These are phyloP conservation scores for Penicillium coprophilum DNA, from an alignment of 495 filamentous ascomycete genomes.

Conservation along the genomic window DNA sequence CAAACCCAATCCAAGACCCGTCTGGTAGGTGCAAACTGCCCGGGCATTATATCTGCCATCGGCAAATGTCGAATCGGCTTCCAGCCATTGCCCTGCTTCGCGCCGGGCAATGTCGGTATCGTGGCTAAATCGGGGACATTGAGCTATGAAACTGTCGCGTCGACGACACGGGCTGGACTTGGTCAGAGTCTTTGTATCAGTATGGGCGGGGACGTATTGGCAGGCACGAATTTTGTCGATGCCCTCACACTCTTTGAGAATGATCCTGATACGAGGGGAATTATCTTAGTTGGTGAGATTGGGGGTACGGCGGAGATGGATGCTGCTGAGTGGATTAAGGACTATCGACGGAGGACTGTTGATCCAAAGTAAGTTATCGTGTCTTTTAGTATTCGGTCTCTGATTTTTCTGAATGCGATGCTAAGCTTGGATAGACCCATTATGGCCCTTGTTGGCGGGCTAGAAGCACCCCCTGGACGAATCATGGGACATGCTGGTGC, in stretches of 20 bases:
- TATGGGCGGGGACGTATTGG: constrained; percentile 82
- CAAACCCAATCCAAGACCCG: constrained; percentile 77
- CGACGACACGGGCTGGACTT: constrained; percentile 75
- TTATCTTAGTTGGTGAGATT: constrained; percentile 82
- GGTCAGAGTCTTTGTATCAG: constrained; percentile 86
- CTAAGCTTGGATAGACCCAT: constrained; percentile 61
- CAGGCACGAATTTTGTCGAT: constrained; percentile 80
- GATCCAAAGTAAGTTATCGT: constrained; percentile 65
- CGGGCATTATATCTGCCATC: constrained; percentile 82
- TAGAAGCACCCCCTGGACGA: constrained; percentile 62
- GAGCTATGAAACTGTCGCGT: constrained; percentile 85
- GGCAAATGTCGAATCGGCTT: constrained; percentile 85
- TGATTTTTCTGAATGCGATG: background rate
- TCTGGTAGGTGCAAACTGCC: constrained; percentile 82
- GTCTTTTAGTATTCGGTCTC: background rate
- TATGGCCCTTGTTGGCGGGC: constrained; percentile 72
- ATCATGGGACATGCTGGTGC: constrained; percentile 92
- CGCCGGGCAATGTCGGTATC: constrained; percentile 74
- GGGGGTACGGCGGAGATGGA: constrained; percentile 80
- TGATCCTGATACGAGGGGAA: constrained; percentile 76
- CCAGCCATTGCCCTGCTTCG: constrained; percentile 76
- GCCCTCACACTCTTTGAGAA: constrained; percentile 70
- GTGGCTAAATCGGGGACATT: constrained; percentile 86
- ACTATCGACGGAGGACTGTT: constrained; percentile 57
- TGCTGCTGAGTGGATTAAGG: constrained; percentile 75